Conservation (phyloP, 192 early-diverging fungal species). For the Podila epigama region DNA sequence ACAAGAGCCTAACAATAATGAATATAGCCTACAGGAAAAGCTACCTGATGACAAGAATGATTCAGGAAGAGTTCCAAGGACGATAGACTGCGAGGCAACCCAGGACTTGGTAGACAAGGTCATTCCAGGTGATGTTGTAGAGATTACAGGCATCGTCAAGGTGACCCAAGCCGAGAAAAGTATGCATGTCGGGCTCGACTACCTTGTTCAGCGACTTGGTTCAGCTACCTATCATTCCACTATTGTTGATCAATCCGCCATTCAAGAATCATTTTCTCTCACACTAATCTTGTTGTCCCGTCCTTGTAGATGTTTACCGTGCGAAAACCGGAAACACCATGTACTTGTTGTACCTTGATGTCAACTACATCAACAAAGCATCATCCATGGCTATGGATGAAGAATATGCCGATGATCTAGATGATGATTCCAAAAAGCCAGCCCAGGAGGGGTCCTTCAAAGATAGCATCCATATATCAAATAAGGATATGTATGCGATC, state of each 20-base stretch:
- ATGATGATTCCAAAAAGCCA: slow-evolving; percentile 39
- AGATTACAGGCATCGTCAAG: slow-evolving; percentile 77
- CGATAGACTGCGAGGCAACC: slow-evolving; percentile 78
- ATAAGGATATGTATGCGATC: slow-evolving; percentile 77
- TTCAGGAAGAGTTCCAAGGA: slow-evolving; percentile 75
- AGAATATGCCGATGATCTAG: slow-evolving; percentile 29
- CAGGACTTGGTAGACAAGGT: slow-evolving; percentile 79
- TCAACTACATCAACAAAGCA: slow-evolving; percentile 70
- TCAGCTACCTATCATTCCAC: background rate
- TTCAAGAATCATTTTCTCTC: background rate
- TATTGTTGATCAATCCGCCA: background rate
- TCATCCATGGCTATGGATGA: slow-evolving; percentile 54
- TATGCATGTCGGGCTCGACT: too few relatives aligned
- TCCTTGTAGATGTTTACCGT: slow-evolving; percentile 17
- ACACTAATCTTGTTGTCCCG: background rate
- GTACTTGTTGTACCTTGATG: slow-evolving; percentile 78
- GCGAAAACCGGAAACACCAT: slow-evolving; percentile 66
- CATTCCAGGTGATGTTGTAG: slow-evolving; percentile 86
- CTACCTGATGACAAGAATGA: slow-evolving; percentile 74
- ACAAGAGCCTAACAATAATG: background rate
- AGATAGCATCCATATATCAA: slow-evolving; percentile 71
- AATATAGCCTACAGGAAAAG: slow-evolving; percentile 77
- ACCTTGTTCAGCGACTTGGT: background rate
- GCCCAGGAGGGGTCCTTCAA: slow-evolving; percentile 21
- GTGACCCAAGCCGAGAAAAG: slow-evolving; percentile 74